Evolutionary conservation across 441 rosid species (phyloP).

Genomic region (Bocquillonia castaneifolia): DNA sequence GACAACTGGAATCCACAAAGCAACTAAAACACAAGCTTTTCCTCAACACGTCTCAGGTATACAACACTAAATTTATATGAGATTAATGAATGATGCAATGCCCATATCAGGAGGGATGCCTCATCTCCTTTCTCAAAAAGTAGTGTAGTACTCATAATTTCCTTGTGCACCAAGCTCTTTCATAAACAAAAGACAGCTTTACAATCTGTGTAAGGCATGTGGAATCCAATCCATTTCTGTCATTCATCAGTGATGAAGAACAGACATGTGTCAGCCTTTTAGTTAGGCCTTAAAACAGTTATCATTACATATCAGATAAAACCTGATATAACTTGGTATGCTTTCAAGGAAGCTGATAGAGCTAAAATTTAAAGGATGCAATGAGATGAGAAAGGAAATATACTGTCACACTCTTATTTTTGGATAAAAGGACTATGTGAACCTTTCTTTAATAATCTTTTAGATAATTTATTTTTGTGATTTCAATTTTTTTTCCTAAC

Average conservation of each 20-base stretch:
- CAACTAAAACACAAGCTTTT: background rate
- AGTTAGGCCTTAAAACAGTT: background rate
- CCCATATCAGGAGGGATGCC: background rate
- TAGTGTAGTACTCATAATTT: background rate
- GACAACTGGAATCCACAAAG: background rate
- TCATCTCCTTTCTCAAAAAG: background rate
- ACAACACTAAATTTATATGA: background rate
- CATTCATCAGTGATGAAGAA: background rate
- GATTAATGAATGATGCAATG: background rate
- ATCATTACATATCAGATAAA: background rate
- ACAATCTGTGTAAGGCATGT: background rate
- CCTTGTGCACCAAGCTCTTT: background rate
- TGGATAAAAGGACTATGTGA: background rate
- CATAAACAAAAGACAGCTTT: background rate
- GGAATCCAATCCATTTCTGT: background rate
- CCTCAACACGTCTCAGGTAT: background rate
- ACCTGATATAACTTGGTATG: background rate
- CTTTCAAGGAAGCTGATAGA: background rate
- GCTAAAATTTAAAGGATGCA: background rate
- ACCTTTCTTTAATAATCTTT: background rate
- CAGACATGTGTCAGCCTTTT: background rate
- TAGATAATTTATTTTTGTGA: background rate
- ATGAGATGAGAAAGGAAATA: background rate
- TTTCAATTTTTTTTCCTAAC: background rate
- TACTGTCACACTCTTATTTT: background rate